Base-by-base conservation (phyloP, 768 basidiomycete genomes). In the Myochromella boudieri region DNA sequence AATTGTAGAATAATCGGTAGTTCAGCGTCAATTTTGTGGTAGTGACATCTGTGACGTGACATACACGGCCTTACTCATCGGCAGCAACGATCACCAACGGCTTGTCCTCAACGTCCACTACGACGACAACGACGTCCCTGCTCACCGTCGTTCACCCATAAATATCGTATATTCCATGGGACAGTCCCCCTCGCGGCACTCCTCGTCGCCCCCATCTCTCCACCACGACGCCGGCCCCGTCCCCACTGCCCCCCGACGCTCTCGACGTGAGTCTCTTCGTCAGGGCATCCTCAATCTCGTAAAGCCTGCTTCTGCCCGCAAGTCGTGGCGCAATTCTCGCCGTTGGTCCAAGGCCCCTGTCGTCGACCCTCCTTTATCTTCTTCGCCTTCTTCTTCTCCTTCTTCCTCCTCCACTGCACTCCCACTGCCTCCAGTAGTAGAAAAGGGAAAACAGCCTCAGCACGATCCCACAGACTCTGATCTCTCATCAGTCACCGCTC, bases 1-100 rank as follows among this genome's bases (percentile, higher is more conserved):
- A 71, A 58, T 42, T 77, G 76, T 52, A 62, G 60, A 8, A 60
- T 70, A 28, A 65, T 71, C 0, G 76, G 77, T 7, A 58, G 62
- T 15, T 43, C 60, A 12, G 63, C 54, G 2, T 48, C 52, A 21
- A 49, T 70, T 36, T 48, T 45, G 17, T 68, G 62, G 62, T 34
- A 12, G 6, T 5, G 14, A 34, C n/a, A n/a, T n/a, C n/a, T n/a
- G n/a, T n/a, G n/a, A n/a, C n/a, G n/a, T n/a, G n/a, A n/a, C n/a
- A n/a, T n/a, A n/a, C n/a, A n/a, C n/a, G n/a, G n/a, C n/a, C n/a
- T n/a, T n/a, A n/a, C n/a, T n/a, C n/a, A n/a, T n/a, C n/a, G n/a
- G n/a, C n/a, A n/a, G n/a, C n/a, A n/a, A n/a, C n/a, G n/a, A n/a
- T n/a, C n/a, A n/a, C n/a, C n/a, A 34, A 34, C 33, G 6, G 33